phyloP scores from a whole-genome alignment of 495 filamentous ascomycete genomes.

The Penicillium verhagenii region DNA sequence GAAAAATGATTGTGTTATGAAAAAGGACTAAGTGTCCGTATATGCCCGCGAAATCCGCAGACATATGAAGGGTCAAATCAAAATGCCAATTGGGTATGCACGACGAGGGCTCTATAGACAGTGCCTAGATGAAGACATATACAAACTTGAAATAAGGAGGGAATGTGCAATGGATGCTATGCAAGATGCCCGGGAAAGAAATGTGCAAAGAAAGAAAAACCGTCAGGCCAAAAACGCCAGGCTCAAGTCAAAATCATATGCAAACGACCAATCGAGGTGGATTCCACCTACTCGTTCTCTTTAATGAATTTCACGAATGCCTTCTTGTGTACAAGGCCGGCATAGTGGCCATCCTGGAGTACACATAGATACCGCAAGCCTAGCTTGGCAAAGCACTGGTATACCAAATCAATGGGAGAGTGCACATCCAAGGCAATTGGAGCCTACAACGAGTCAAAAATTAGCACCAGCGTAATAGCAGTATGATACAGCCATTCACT shows the following conservation, averaged over 20 bases:
- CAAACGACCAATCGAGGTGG: neutral
- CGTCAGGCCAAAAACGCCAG: neutral
- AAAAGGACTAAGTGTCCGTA: no score
- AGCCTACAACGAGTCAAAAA: slow-evolving; percentile 50
- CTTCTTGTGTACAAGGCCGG: slow-evolving; percentile 96
- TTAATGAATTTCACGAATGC: slow-evolving; percentile 93
- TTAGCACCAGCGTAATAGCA: slow-evolving; percentile 4
- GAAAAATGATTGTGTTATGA: no score
- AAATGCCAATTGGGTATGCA: neutral
- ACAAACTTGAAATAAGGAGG: neutral
- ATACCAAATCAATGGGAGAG: slow-evolving; percentile 92
- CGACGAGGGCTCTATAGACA: neutral
- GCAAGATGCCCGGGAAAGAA: slow-evolving; percentile 6
- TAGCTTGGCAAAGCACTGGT: slow-evolving; percentile 94
- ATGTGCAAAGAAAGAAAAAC: neutral
- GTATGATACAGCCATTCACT: slow-evolving; percentile 9
- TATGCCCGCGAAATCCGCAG: no score
- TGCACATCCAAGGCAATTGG: slow-evolving; percentile 85
- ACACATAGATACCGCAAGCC: slow-evolving; percentile 93
- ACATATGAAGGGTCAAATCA: no score
- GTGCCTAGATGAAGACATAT: neutral
- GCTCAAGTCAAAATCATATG: neutral
- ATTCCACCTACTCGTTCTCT: slow-evolving; percentile 58
- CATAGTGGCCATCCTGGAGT: slow-evolving; percentile 76
- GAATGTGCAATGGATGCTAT: slow-evolving; percentile 22